A percentile compares a stretch with the other conserved stretches of the same genome.
phyloP scores from a whole-genome alignment of 805 yeast genomes.

The Candida cerambycidarum region DNA sequence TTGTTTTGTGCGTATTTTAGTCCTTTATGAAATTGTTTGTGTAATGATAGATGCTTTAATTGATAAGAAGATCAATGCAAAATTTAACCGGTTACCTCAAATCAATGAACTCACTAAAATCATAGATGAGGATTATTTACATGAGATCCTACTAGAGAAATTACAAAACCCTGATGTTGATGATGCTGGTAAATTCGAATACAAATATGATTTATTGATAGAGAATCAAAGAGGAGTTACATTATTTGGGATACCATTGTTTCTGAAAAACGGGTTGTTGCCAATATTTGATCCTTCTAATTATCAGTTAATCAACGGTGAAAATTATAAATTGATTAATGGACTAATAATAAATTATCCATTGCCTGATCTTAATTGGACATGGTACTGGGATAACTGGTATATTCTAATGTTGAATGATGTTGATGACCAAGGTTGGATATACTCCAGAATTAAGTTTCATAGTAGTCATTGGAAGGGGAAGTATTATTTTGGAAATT shows the following conservation, averaged over 20 bases:
- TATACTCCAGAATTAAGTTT: slow-evolving; percentile 57
- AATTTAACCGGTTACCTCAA: slow-evolving; percentile 13
- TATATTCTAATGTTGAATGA: slow-evolving; percentile 68
- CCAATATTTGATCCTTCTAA: slow-evolving; percentile 53
- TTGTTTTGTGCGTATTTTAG: neutral
- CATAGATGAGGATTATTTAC: slow-evolving; percentile 3
- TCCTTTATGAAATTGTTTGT: neutral
- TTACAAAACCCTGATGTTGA: slow-evolving; percentile 3
- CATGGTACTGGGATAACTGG: slow-evolving; percentile 73
- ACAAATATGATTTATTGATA: slow-evolving; percentile 40
- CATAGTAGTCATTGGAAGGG: slow-evolving; percentile 61
- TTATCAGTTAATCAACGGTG: slow-evolving; percentile 46
- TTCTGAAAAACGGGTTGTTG: slow-evolving; percentile 44
- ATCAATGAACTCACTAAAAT: slow-evolving; percentile 11
- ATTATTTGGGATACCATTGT: slow-evolving; percentile 52
- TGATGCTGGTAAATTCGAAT: slow-evolving; percentile 8
- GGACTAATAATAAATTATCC: slow-evolving; percentile 37
- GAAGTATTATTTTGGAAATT: slow-evolving; percentile 53
- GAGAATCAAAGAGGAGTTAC: slow-evolving; percentile 58
- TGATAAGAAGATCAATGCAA: slow-evolving; percentile 9
- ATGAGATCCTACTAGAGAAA: slow-evolving; percentile 7
- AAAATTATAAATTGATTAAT: slow-evolving; percentile 27
- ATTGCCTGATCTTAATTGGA: slow-evolving; percentile 61
- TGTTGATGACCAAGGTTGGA: slow-evolving; percentile 87
- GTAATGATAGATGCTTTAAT: slow-evolving; percentile 9